Conservation (phyloP, 164 flowering plant species). For the Santalum album region DNA sequence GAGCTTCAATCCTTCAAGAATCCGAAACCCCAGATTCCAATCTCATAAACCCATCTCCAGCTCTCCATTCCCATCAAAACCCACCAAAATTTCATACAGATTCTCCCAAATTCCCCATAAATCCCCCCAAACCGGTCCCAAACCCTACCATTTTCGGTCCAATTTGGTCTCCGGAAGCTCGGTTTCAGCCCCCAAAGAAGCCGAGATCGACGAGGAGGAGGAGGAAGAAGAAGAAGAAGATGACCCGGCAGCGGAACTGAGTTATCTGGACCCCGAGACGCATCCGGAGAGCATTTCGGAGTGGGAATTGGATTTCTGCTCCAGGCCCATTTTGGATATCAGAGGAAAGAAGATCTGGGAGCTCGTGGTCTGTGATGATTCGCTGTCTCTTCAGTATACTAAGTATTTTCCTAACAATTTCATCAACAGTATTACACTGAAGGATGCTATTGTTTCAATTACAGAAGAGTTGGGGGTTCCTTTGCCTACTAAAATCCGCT, state of each 20-base stretch:
- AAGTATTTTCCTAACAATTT: conserved; percentile 94
- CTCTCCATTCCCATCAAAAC: conserved; percentile 23
- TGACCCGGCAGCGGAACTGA: conserved; percentile 69
- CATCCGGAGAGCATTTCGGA: conserved; percentile 69
- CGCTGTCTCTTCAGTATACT: conserved; percentile 82
- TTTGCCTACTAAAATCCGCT: conserved; percentile 69
- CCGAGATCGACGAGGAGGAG: conserved; percentile 27
- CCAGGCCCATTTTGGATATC: conserved; percentile 86
- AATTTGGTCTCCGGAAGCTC: conserved; percentile 61
- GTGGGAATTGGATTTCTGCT: conserved; percentile 96
- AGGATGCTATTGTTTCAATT: conserved; percentile 63
- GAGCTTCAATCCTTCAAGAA: conserved; percentile 50
- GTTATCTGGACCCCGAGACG: conserved; percentile 68
- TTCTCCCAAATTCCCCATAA: conserved; percentile 12
- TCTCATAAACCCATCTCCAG: conserved; percentile 28
- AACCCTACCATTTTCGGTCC: conserved; percentile 15
- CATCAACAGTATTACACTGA: conserved; percentile 85
- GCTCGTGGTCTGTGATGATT: conserved; percentile 79
- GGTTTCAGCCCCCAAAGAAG: conserved; percentile 32
- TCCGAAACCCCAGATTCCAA: conserved; percentile 30
- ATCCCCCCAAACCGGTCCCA: conserved; percentile 13
- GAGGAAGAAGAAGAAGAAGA: conserved; percentile 45
- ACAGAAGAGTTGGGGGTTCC: conserved; percentile 65
- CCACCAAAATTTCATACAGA: conserved; percentile 18
- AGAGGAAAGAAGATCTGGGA: conserved; percentile 98